Base-by-base conservation (phyloP, 129 eudicot genomes). In the Flaveria robusta region DNA sequence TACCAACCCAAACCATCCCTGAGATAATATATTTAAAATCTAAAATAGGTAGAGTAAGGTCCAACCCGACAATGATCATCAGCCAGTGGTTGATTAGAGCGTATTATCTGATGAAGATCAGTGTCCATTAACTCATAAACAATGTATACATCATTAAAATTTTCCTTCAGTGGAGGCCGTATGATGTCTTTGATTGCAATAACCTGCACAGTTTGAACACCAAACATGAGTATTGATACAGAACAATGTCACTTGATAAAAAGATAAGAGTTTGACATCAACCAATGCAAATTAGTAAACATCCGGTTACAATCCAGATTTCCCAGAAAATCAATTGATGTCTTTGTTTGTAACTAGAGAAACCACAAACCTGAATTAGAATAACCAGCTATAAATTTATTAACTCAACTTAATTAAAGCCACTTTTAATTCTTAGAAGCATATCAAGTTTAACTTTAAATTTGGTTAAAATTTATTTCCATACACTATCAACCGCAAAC, bases 31-130 rank as follows among this genome's bases (percentile, higher is more conserved):
- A 55, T 55, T 1, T 23, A n/a, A 64, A 39, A n/a, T 24, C 15
- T 54, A 23, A 13, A 1, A 47, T 11, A 66, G 13, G 75, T 2
- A 52, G 62, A 82, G 37, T 13, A 64, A 77, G 74, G 81, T 70
- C 93, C 51, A 76, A 93, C 97, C 96, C 97, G 98, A 82, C 98
- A 94, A 63, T 94, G 98, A 82, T 94, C 98, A 66, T 94, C 98
- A 49, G 96, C 82, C 56, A 94, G 75, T n/a, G 83, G 72, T 83
- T 94, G 97, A 86, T 86, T 94, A 60, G 98, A 94, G 74, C 92
- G 93, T 68, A 94, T 88, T 73, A 94, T 94, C 82, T 93, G 98
- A 70, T 93, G 96, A 71, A 93, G 98, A 88, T 93, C 96, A 29
- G 96, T 93, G 88, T 93, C 98, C 98, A 94, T 94, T 49, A 94